phyloP scores from a whole-genome alignment of 208 protist species.

The Wallacemonas sp. region DNA sequence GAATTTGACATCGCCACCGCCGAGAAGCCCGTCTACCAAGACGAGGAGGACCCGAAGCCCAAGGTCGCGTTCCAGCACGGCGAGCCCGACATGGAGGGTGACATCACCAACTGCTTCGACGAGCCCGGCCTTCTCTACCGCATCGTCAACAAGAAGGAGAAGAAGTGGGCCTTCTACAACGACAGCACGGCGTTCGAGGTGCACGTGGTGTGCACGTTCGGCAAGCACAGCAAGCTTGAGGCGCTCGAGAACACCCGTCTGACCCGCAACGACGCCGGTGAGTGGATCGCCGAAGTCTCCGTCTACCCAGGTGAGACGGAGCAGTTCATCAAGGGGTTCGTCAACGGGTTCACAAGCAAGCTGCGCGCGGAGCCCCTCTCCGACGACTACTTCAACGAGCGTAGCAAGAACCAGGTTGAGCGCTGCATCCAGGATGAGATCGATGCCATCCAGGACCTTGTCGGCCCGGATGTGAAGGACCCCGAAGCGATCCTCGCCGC shows the following conservation, averaged over 20 bases:
- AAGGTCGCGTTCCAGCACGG: conserved; percentile 63
- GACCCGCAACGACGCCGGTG: conserved; percentile 36
- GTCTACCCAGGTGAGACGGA: conserved; percentile 85
- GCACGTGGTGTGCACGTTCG: conserved; percentile 70
- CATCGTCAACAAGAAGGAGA: conserved; percentile 68
- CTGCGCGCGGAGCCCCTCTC: conserved; percentile 69
- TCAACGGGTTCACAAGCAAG: conserved; percentile 83
- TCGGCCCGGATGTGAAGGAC: conserved; percentile 35
- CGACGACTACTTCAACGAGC: conserved; percentile 59
- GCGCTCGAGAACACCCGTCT: conserved; percentile 66
- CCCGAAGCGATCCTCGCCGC: conserved; percentile 38
- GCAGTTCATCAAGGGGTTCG: conserved; percentile 74
- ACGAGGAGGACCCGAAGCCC: conserved; percentile 22
- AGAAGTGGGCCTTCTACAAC: conserved; percentile 90
- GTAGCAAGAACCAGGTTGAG: conserved; percentile 34
- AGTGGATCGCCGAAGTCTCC: conserved; percentile 55
- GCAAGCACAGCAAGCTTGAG: conserved; percentile 79
- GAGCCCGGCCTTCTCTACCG: conserved; percentile 83
- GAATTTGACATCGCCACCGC: conserved; percentile 75
- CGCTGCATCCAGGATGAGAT: conserved; percentile 55
- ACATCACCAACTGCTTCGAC: conserved; percentile 81
- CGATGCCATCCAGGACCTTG: conserved; percentile 44
- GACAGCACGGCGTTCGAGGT: conserved; percentile 79
- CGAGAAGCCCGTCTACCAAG: conserved; percentile 47
- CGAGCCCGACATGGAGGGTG: conserved; percentile 65